Conservation (phyloP, 177 flowering plant species). For the Vitis hybrid region DNA sequence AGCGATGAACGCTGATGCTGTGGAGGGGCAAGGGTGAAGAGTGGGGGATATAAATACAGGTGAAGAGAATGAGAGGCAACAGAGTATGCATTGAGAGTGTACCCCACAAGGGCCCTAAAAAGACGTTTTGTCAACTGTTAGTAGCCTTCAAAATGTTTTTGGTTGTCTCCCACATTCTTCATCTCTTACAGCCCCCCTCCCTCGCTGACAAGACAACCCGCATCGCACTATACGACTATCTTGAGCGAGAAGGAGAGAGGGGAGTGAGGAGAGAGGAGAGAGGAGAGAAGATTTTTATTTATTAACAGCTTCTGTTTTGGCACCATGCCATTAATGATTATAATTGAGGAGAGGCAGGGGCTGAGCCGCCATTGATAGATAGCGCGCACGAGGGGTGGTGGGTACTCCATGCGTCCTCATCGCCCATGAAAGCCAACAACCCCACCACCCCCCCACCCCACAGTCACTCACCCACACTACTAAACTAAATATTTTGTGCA, state of each 20-base stretch:
- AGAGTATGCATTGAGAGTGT: constrained; percentile 2
- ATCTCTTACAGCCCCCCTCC: constrained; percentile 1
- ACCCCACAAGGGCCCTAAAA: constrained; percentile 29
- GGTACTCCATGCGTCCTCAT: constrained; percentile 36
- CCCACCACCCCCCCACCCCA: background rate
- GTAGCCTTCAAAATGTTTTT: constrained; percentile 25
- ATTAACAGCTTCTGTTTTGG: constrained; percentile 34
- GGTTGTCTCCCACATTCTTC: constrained; percentile 65
- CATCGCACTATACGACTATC: constrained; percentile 16
- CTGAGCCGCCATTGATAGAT: constrained; percentile 45
- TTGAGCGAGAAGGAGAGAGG: background rate
- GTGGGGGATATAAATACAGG: constrained; percentile 43
- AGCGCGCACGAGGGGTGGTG: constrained; percentile 58
- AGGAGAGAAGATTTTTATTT: background rate
- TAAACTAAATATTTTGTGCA: no score
- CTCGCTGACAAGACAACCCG: constrained; percentile 29
- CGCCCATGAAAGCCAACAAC: constrained; percentile 4
- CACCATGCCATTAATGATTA: constrained; percentile 60
- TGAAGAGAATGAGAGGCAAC: constrained; percentile 6
- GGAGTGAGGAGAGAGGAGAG: constrained; percentile 1
- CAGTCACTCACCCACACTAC: no score
- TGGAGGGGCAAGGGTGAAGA: constrained; percentile 15
- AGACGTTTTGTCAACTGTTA: constrained; percentile 40
- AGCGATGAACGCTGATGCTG: background rate
- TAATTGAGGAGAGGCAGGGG: constrained; percentile 29